A percentile compares a stretch with the other conserved stretches of the same genome.
phyloP scores from a whole-genome alignment of 192 early-diverging fungal species.

The Lobulomyces angularis region DNA sequence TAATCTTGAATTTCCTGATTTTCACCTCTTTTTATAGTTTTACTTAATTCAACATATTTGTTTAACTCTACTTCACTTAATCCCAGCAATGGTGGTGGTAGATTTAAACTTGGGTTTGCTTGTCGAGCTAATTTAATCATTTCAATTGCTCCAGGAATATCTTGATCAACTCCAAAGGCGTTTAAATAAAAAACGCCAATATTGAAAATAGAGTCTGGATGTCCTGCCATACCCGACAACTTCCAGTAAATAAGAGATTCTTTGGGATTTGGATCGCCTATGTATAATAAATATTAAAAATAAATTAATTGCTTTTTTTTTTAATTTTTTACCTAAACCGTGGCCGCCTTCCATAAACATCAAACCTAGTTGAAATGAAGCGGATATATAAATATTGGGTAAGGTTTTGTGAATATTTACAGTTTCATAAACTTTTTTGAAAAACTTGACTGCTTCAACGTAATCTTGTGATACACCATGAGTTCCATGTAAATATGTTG shows the following conservation, averaged over 20 bases:
- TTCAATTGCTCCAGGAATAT: constrained; percentile 15
- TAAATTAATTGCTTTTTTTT: no score
- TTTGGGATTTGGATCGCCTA: constrained; percentile 16
- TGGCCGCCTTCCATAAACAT: constrained; percentile 20
- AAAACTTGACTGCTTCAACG: constrained; percentile 13
- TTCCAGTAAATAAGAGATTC: constrained; percentile 10
- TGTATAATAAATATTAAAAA: no score
- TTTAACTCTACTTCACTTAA: constrained; percentile 12
- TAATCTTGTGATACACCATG: constrained; percentile 10
- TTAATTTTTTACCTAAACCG: no score
- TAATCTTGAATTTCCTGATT: no score
- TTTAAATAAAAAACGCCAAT: constrained; percentile 24
- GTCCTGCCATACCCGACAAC: constrained; percentile 7
- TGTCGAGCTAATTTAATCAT: constrained; percentile 14
- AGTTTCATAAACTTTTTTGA: constrained; percentile 5
- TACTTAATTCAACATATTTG: no score
- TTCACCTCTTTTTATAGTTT: no score
- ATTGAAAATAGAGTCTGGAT: constrained; percentile 23
- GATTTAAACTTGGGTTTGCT: constrained; percentile 8
- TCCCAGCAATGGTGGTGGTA: constrained; percentile 21
- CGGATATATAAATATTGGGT: constrained; percentile 11
- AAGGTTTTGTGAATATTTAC: constrained; percentile 10
- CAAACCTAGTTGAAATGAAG: constrained; percentile 17
- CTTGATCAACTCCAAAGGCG: constrained; percentile 24
- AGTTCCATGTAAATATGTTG: constrained; percentile 13